Evolutionary conservation across 805 yeast species (phyloP), one percentile per base, ranked within the genome.

Genomic region (Scheffersomyces ergatensis): DNA sequence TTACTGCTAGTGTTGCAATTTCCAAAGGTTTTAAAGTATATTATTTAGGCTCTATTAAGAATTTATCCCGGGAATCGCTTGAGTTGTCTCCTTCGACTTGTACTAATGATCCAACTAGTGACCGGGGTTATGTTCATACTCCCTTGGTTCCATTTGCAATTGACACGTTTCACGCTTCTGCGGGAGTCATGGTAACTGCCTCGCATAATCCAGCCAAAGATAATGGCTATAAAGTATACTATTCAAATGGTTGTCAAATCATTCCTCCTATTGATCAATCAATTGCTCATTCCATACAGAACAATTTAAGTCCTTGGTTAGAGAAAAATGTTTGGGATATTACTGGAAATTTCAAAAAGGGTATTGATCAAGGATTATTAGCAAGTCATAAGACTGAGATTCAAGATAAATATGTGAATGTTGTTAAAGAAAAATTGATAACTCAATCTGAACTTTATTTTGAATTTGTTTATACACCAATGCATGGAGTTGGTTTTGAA

Each of bases 201-300:
- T 85, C 93, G 38, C 95, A 87, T 55, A 85, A 85, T 56, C 92
- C 93, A 1, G 85, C 85, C 25, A 68, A 77, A 58, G 97, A 89
- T 57, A 90, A 90, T 55, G 98, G 98, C 0, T 92, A 88, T 65
- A 92, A 92, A 57, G 98, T 92, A 1, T 92, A 93, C 66, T 89
- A 93, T 80, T 68, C 74, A 8, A 92, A 92, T 57, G 98, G 97
- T 3, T 92, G 97, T 60, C 98, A 93, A 60, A 93, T 92, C 47
- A 88, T 92, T 34, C 90, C 96, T 2, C 98, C 99, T 0, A 89
- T 83, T 54, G 98, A 93, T 55, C 52, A 54, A 2, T 80, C 74
- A 1, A 92, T 92, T 47, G 89, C 96, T 17, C 45, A 58, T 2
- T 55, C 70, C 2, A 92, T 92, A 32, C 68, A 76, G 19, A 53